Percentiles rank a stretch among this genome's conserved stretches.
These are phyloP conservation scores for Backusella mclennaniae DNA, from an alignment of 192 early-diverging fungal species.

Conservation along the genomic window DNA sequence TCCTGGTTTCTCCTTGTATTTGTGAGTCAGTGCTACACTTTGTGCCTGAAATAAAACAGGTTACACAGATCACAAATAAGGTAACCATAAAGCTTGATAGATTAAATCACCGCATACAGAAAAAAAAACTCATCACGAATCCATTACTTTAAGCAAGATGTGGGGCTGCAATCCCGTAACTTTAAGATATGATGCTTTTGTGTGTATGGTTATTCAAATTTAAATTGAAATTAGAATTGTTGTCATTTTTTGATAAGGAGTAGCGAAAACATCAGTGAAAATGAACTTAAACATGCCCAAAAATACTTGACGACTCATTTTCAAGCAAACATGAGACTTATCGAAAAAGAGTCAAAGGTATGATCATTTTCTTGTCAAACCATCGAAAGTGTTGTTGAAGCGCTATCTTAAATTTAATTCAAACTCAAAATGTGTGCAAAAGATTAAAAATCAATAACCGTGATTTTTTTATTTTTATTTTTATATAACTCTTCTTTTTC, in stretches of 20 bases:
- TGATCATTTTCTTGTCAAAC: background rate
- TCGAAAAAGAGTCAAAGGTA: background rate
- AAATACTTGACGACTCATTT: too few species aligned
- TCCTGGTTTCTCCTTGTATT: background rate
- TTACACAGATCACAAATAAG: background rate
- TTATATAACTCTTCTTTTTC: background rate
- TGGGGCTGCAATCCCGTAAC: too few species aligned
- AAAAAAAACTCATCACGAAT: background rate
- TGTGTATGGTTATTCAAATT: too few species aligned
- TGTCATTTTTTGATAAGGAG: too few species aligned
- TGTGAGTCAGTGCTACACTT: background rate
- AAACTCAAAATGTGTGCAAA: background rate
- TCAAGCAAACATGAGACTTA: too few species aligned
- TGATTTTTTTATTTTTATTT: background rate
- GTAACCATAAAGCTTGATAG: background rate
- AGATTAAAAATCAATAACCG: slow-evolving; percentile 2
- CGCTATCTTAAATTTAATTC: background rate
- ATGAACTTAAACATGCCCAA: too few species aligned
- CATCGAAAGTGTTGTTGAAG: background rate
- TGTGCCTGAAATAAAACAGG: background rate
- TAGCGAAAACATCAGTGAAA: too few species aligned
- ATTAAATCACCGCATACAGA: background rate
- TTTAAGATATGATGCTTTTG: too few species aligned
- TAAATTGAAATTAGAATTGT: too few species aligned
- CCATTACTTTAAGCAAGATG: too few species aligned